phyloP scores from a whole-genome alignment of 441 rosid genomes.

The Breynia disticha region DNA sequence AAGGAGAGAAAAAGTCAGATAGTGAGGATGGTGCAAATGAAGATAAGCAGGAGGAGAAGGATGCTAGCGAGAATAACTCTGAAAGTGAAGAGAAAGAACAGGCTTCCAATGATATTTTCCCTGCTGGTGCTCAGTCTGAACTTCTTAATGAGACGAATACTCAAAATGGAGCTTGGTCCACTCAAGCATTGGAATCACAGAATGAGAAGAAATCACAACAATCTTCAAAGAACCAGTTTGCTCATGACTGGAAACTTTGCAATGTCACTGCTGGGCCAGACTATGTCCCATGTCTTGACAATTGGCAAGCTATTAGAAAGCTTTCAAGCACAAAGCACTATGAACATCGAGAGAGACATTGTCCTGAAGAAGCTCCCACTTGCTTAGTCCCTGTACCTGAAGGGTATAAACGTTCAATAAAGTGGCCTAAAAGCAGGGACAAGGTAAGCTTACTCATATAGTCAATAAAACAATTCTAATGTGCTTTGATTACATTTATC shows the following conservation, averaged over 20 bases:
- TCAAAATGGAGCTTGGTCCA: slow-evolving; percentile 57
- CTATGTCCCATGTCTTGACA: slow-evolving; percentile 76
- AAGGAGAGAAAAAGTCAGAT: slow-evolving; percentile 18
- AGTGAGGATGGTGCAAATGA: slow-evolving; percentile 13
- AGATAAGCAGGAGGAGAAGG: slow-evolving; percentile 12
- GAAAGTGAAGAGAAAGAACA: slow-evolving; percentile 26
- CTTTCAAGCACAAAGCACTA: slow-evolving; percentile 61
- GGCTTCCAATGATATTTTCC: slow-evolving; percentile 22
- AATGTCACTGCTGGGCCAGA: slow-evolving; percentile 65
- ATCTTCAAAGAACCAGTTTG: slow-evolving; percentile 26
- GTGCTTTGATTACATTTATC: slow-evolving; percentile 7
- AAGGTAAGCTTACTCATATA: slow-evolving; percentile 29
- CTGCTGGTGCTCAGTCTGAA: slow-evolving; percentile 39
- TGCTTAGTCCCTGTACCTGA: slow-evolving; percentile 68
- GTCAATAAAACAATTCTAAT: neutral
- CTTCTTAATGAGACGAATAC: slow-evolving; percentile 45
- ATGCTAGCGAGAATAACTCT: slow-evolving; percentile 17
- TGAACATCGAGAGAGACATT: slow-evolving; percentile 81
- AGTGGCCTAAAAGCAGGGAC: slow-evolving; percentile 80
- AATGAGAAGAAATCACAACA: slow-evolving; percentile 52
- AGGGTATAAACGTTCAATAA: slow-evolving; percentile 52
- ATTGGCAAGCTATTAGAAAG: slow-evolving; percentile 45
- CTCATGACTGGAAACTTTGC: slow-evolving; percentile 56
- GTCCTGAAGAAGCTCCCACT: slow-evolving; percentile 59
- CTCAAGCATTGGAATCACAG: slow-evolving; percentile 66